Base-by-base conservation (phyloP, 2,329 filamentous ascomycete species). In the Cladosporium sp. region DNA sequence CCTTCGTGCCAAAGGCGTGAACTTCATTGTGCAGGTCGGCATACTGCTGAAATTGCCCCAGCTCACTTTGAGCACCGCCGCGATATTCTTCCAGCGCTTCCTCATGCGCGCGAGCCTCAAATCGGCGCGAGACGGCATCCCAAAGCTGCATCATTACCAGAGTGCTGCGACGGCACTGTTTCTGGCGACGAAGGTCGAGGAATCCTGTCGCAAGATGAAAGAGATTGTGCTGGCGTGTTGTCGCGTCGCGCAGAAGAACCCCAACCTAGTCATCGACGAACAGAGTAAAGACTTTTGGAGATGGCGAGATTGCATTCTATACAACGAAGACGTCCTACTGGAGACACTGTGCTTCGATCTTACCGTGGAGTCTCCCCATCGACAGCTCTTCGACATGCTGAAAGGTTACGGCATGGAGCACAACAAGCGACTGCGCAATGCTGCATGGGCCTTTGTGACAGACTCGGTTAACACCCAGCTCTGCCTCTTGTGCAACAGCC, bases 211-310 rank as follows among this genome's bases (percentile, higher is more conserved):
- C 43, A 96, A 96, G 71, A 96, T 96, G 60, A 95, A 89, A 63
- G 90, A 96, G 58, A 79, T 99, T 54, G 92, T 99, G 58, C 86
- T 96, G 27, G 89, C 91, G 1, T 93, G 95, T 61, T 93, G 90
- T 54, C 89, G 92, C 58, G 89, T 96, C 17, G 93, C 92, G 22
- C 90, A 96, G 69, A 97, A 99, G 73, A 92, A 97, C 60, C 78
- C 89, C 1, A 88, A 89, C 61, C 80, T 96, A 53, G 77, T 92
- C 48, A 88, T 97, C 47, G 93, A 99, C 66, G 93, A 97, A 70
- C 91, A 97, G 69, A 95, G 88, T 59, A 97, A 96, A 65, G 93
- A 99, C 65, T 99, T 93, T 67, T 99, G 93, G 93, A 83, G 88
- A 63, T 99, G 93, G 93, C 83, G 90, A 54, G 93, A 99, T 66